These are phyloP conservation scores for Eucalyptus erythrocorys DNA, from an alignment of 345 rosid genomes.

Conservation along the genomic window DNA sequence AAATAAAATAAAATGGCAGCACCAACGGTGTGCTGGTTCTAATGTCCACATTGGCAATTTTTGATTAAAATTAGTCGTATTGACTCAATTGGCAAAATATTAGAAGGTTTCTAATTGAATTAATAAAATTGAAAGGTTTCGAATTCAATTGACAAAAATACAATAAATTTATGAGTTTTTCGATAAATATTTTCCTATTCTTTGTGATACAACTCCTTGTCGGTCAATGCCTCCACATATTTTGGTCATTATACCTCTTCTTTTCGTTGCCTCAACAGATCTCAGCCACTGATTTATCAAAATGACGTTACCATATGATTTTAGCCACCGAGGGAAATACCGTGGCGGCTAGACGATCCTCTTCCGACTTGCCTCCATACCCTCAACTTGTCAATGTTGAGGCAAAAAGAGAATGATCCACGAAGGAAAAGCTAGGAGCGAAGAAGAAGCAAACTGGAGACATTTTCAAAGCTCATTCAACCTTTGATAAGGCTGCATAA, in stretches of 20 bases:
- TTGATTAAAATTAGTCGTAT: accelerated
- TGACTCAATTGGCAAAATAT: accelerated
- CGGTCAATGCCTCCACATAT: neutral
- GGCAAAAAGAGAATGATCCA: neutral
- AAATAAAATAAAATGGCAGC: accelerated
- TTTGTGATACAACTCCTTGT: accelerated
- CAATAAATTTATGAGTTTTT: no score
- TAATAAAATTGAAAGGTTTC: accelerated
- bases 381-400: neutral
- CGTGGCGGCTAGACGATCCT: neutral
- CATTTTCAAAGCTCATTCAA: neutral
- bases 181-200: accelerated
- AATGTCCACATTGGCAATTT: accelerated
- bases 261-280: neutral
- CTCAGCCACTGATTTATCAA: neutral
- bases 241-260: neutral
- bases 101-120: no score
- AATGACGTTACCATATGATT: neutral
- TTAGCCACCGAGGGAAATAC: neutral
- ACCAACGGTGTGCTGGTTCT: accelerated
- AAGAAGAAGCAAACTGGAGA: neutral
- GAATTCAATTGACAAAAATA: accelerated
- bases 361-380: neutral
- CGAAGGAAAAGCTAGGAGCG: neutral
- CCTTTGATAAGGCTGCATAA: neutral